Percentiles rank a stretch among this genome's conserved stretches.
Evolutionary conservation across 768 basidiomycete species (phyloP).

Genomic region (Mycena crocata): DNA sequence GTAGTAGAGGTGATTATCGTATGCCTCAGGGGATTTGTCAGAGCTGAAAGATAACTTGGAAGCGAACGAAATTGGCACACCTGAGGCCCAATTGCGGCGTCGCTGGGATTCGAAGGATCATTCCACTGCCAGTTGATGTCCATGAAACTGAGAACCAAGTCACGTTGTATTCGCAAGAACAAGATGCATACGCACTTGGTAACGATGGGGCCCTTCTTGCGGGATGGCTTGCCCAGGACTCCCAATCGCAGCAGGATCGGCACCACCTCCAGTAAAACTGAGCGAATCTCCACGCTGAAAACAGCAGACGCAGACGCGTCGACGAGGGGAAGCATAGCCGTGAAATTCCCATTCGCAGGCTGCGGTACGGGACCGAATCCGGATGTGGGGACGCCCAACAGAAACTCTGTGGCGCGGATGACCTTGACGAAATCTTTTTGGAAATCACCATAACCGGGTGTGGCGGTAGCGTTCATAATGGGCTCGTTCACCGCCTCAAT

Average conservation of each 20-base stretch:
- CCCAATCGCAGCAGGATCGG: conserved; percentile 51
- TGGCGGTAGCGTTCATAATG: conserved; percentile 74
- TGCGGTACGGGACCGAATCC: conserved; percentile 39
- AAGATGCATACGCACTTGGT: conserved; percentile 49
- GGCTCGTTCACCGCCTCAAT: conserved; percentile 86
- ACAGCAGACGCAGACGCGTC: conserved; percentile 32
- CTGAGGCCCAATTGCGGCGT: conserved; percentile 77
- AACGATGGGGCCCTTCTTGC: conserved; percentile 28
- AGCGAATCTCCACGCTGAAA: conserved; percentile 42
- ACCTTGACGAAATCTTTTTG: conserved; percentile 76
- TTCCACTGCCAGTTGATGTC: conserved; percentile 83
- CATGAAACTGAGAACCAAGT: conserved; percentile 71
- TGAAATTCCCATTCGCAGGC: conserved; percentile 38
- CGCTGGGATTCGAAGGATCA: conserved; percentile 76
- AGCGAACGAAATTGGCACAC: too few species aligned
- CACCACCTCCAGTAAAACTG: conserved; percentile 48
- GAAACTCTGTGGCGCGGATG: conserved; percentile 73
- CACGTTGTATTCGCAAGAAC: background rate
- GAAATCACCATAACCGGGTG: conserved; percentile 78
- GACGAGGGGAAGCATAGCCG: conserved; percentile 40
- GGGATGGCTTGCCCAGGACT: conserved; percentile 17
- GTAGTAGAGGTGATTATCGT: conserved; percentile 87
- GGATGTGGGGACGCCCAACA: conserved; percentile 65
- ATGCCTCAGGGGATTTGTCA: too few species aligned
- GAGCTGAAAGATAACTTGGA: too few species aligned